Conservation (phyloP, 345 rosid genomes). For the Dipteronia dyeriana region DNA sequence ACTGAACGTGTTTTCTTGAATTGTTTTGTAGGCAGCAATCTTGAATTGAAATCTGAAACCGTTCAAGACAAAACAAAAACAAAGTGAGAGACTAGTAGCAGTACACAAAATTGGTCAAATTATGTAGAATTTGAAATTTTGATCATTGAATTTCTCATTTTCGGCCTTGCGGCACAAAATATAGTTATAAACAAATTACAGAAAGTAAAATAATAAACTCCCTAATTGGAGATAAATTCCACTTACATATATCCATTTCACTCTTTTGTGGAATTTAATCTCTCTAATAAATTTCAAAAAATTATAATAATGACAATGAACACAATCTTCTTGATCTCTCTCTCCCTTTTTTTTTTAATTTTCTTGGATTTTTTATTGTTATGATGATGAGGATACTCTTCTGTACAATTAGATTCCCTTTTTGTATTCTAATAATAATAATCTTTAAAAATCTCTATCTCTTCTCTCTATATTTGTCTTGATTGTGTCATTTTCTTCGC, state of each 20-base stretch:
- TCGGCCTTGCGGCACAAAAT: conserved; percentile 29
- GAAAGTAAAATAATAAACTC: not conserved
- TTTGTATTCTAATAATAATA: conserved; percentile 2
- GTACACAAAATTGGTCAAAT: not conserved
- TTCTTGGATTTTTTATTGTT: not conserved
- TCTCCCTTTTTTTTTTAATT: not conserved
- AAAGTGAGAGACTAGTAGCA: too few relatives aligned
- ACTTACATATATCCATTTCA: not conserved
- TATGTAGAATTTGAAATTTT: not conserved
- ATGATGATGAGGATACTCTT: not conserved
- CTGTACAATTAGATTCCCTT: conserved; percentile 31
- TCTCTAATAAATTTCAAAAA: conserved; percentile 4
- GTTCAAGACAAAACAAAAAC: too few relatives aligned
- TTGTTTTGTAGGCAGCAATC: too few relatives aligned
- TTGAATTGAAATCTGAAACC: too few relatives aligned
- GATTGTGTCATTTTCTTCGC: not conserved
- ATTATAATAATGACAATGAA: conserved; percentile 3
- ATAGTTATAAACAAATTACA: not conserved
- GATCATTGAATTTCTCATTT: not conserved
- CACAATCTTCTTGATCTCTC: not conserved
- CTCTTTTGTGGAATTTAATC: not conserved
- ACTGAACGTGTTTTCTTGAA: too few relatives aligned
- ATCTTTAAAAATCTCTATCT: not conserved
- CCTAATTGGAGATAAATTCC: conserved; percentile 8
- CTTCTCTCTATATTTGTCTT: not conserved